Evolutionary conservation across 2,329 filamentous ascomycete species (phyloP).

Genomic region (Didymella keratinophila): DNA sequence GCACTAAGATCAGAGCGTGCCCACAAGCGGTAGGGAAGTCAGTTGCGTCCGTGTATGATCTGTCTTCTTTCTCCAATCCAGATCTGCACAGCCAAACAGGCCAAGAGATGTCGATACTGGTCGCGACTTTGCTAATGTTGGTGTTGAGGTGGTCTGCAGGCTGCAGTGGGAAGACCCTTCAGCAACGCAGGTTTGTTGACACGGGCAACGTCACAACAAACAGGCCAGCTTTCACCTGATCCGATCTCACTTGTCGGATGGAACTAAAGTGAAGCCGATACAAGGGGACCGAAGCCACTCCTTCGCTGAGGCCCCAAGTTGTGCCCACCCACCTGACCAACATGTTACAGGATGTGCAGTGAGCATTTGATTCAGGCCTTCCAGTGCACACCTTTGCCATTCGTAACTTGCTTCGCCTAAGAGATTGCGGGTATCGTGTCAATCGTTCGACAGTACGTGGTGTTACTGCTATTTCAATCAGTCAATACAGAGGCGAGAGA

Average conservation of each 20-base stretch:
- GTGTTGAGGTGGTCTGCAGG: constrained; percentile 5
- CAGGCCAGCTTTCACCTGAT: constrained; percentile 23
- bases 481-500: constrained; percentile 5
- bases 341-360: neutral
- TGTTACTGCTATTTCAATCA: neutral
- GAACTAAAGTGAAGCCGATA: neutral
- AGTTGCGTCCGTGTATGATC: too few species aligned
- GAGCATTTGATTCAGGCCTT: neutral
- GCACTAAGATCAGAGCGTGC: neutral
- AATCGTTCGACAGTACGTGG: neutral
- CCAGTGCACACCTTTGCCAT: neutral
- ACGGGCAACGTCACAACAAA: constrained; percentile 34
- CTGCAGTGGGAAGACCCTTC: constrained; percentile 11
- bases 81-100: too few species aligned
- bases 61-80: too few species aligned
- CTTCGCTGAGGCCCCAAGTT: neutral
- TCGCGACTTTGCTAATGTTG: neutral
- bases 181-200: constrained; percentile 11
- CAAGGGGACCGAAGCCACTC: neutral
- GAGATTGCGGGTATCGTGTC: neutral
- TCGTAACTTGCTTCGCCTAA: neutral
- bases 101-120: neutral
- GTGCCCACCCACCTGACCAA: neutral
- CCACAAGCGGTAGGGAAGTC: neutral
- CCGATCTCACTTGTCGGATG: constrained; percentile 4